Conservation (phyloP, 306 rosid species). For the Vachellia collinsii region DNA sequence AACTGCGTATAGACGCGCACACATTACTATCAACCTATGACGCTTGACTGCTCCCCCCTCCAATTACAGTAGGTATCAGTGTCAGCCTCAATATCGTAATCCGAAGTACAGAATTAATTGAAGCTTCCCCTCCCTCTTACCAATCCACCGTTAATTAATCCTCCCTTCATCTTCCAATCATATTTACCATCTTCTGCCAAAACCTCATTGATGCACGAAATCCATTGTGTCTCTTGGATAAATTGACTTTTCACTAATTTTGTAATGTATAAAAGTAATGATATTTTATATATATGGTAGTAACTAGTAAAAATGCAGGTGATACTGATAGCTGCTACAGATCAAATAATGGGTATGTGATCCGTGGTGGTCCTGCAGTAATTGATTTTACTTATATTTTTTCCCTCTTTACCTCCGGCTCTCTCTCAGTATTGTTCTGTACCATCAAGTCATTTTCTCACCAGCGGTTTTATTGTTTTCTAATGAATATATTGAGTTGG, state of each 20-base stretch:
- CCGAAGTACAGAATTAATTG: conserved; percentile 21
- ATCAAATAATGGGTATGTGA: conserved; percentile 15
- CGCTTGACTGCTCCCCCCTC: conserved; percentile 49
- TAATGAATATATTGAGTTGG: conserved; percentile 26
- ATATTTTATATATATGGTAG: not conserved
- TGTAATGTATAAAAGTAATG: not conserved
- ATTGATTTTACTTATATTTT: conserved; percentile 11
- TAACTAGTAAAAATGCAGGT: conserved; percentile 24
- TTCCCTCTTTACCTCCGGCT: conserved; percentile 28
- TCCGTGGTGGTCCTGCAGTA: conserved; percentile 38
- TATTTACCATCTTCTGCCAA: no score
- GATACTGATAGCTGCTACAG: conserved; percentile 10
- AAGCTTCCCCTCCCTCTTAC: conserved; percentile 22
- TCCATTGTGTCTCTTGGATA: not conserved
- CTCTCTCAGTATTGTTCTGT: conserved; percentile 36
- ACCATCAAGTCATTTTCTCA: conserved; percentile 47
- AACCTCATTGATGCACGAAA: not conserved
- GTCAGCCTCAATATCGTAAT: conserved; percentile 45
- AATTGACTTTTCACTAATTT: not conserved
- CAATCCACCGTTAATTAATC: conserved; percentile 9
- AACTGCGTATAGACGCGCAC: conserved; percentile 48
- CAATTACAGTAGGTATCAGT: conserved; percentile 48
- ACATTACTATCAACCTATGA: conserved; percentile 43
- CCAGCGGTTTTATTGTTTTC: conserved; percentile 47
- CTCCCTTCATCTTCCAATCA: not conserved